These are phyloP conservation scores for Mortierella sp. DNA, from an alignment of 371 early-diverging fungal genomes.

Conservation along the genomic window DNA sequence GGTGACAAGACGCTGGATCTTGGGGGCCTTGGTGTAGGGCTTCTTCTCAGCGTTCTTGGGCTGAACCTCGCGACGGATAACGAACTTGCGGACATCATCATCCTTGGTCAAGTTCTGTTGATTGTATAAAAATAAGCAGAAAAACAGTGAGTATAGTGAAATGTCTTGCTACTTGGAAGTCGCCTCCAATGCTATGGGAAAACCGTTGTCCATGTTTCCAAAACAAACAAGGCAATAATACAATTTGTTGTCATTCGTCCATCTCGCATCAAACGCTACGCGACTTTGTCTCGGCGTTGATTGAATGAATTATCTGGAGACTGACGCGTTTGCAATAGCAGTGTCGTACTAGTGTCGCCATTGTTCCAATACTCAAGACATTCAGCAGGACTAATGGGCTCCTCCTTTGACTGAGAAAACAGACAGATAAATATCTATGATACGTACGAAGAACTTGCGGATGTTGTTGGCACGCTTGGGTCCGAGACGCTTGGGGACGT, in stretches of 20 bases:
- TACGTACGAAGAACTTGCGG: slow-evolving; percentile 95
- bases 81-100: slow-evolving; percentile 98
- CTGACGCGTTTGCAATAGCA: no score
- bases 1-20: slow-evolving; percentile 98
- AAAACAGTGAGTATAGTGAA: not conserved
- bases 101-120: slow-evolving; percentile 75
- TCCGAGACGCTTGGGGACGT: slow-evolving; percentile 94
- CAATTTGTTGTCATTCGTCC: no score
- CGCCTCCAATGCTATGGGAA: not conserved
- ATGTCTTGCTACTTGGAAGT: not conserved
- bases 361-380: no score
- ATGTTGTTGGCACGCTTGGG: slow-evolving; percentile 99
- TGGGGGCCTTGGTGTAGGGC: slow-evolving; percentile 93
- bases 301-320: no score
- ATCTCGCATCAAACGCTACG: no score
- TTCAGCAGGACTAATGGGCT: no score
- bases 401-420: no score
- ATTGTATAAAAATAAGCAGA: slow-evolving; percentile 1
- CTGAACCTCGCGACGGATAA: slow-evolving; percentile 95
- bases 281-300: no score
- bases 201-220: no score
- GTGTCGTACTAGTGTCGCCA: no score
- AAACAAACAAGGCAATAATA: no score
- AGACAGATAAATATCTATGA: not conserved
- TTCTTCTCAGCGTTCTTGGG: slow-evolving; percentile 91